Evolutionary conservation across 2,329 filamentous ascomycete species (phyloP).

Genomic region (Elsinoe ampelina): DNA sequence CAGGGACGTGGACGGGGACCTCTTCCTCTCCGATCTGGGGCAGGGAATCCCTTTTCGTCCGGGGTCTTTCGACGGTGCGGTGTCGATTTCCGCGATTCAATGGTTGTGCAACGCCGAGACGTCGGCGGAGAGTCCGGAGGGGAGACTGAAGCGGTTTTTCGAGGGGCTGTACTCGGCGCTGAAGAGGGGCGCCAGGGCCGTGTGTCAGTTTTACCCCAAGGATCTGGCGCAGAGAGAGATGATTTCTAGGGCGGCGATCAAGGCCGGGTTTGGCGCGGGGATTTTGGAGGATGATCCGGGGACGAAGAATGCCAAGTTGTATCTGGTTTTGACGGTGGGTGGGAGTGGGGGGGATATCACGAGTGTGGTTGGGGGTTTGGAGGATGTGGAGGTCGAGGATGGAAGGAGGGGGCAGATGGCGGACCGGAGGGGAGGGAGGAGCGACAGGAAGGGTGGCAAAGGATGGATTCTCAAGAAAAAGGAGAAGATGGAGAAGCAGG

Average conservation of each 20-base stretch:
- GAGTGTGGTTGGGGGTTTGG: constrained; percentile 79
- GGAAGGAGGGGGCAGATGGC: constrained; percentile 41
- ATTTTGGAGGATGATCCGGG: constrained; percentile 90
- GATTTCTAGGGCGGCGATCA: constrained; percentile 84
- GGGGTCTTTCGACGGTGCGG: constrained; percentile 87
- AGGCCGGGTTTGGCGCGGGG: constrained; percentile 90
- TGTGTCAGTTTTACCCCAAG: constrained; percentile 94
- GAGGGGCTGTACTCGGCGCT: constrained; percentile 81
- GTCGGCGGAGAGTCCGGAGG: constrained; percentile 70
- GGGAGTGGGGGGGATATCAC: constrained; percentile 62
- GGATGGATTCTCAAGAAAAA: constrained; percentile 82
- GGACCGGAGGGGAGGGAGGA: constrained; percentile 37
- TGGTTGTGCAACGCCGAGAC: constrained; percentile 96
- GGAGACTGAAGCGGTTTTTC: constrained; percentile 76
- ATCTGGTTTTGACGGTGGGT: constrained; percentile 86
- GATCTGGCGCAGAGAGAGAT: constrained; percentile 85
- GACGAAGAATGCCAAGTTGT: constrained; percentile 95
- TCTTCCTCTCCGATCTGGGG: constrained; percentile 90
- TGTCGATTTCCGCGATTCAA: constrained; percentile 92
- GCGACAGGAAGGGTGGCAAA: constrained; percentile 67
- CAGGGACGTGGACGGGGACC: constrained; percentile 81
- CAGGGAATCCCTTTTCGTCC: constrained; percentile 91
- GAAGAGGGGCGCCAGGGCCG: constrained; percentile 74
- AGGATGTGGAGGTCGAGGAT: constrained; percentile 70
- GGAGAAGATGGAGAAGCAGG: constrained; percentile 88